Evolutionary conservation across 1,284 basidiomycete genomes (phyloP), one percentile per base, ranked within the genome.

Genomic region (Tremellales sp.): DNA sequence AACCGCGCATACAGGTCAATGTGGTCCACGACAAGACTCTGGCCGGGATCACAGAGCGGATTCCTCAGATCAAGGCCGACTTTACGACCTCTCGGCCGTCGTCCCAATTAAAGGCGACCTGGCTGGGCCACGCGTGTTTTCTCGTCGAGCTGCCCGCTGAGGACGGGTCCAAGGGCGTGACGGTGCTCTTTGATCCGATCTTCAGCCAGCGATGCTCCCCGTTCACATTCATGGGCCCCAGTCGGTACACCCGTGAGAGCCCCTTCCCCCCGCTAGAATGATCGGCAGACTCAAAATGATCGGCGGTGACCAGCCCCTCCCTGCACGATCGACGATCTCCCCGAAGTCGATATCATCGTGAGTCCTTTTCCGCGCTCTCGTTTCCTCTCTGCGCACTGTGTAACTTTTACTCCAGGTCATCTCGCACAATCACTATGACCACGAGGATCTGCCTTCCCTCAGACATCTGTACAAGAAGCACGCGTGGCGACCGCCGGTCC

Each of bases 171-270:
- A 71, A 82, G 31, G 84, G 85, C 1, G 70, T 80, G 3, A 74
- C 82, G 16, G 74, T 86, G n/a, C 68, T 87, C 12, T 83, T 84
- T 54, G 85, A 87, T 60, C 85, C 85, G 9, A 83, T 84, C 2
- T 81, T 83, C 56, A 81, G 78, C 25, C 72, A 81, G 47, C 72
- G 82, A 7, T 85, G 83, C 63, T 80, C 78, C 29, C 82, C 82
- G 0, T 71, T 66, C 21, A 77, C 78, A 46, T 75, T 61, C 54
- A 48, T 78, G 0, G 83, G 82, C 1, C 82, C 81, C 3, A 78
- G 77, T 12, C 71, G 84, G 21, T 80, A 75, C 54, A 83, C 79
- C 3, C 74, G 80, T 81, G 50, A 53, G 68, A n/a, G n/a, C n/a
- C n/a, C n/a, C n/a, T 64, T 7, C 1, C 37, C 72, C 61, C 4